A percentile compares a stretch with the other conserved stretches of the same genome.
Conservation (phyloP, 2,329 filamentous ascomycete genomes). For the Aspergillus viridinutans region DNA sequence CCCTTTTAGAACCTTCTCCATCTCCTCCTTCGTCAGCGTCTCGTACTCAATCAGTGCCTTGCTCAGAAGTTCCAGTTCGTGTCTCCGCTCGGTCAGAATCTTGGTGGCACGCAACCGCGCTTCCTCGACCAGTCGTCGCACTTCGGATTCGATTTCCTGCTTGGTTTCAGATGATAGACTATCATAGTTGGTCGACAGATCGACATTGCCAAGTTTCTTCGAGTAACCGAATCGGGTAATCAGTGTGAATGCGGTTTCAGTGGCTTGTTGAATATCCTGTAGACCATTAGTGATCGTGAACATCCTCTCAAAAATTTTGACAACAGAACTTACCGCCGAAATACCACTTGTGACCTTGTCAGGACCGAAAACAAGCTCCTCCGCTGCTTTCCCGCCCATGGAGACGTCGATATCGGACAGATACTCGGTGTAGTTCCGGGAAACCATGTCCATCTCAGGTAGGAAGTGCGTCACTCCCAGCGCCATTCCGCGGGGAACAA, state of each 20-base stretch:
- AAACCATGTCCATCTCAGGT: constrained; percentile 89
- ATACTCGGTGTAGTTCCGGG: constrained; percentile 78
- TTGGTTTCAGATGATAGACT: constrained; percentile 81
- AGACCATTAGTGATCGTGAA: constrained; percentile 12
- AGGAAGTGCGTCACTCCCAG: constrained; percentile 84
- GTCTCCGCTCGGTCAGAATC: constrained; percentile 69
- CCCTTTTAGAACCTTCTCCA: constrained; percentile 82
- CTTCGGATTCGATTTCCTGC: constrained; percentile 80
- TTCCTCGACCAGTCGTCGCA: constrained; percentile 78
- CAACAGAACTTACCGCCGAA: constrained; percentile 57
- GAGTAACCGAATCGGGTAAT: constrained; percentile 90
- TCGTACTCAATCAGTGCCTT: constrained; percentile 92
- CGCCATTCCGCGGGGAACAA: constrained; percentile 82
- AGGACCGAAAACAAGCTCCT: constrained; percentile 87
- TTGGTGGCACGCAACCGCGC: constrained; percentile 68
- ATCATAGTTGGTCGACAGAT: constrained; percentile 76
- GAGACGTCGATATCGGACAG: constrained; percentile 73
- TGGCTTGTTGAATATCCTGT: constrained; percentile 79
- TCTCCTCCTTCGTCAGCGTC: constrained; percentile 82
- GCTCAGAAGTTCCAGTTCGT: constrained; percentile 82
- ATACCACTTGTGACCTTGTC: constrained; percentile 90
- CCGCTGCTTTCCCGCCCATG: constrained; percentile 81
- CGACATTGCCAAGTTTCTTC: constrained; percentile 78
- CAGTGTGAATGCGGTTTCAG: constrained; percentile 77
- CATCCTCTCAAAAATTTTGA: neutral